phyloP scores from a whole-genome alignment of 1,284 basidiomycete genomes.

The Puccinia brachypodii region DNA sequence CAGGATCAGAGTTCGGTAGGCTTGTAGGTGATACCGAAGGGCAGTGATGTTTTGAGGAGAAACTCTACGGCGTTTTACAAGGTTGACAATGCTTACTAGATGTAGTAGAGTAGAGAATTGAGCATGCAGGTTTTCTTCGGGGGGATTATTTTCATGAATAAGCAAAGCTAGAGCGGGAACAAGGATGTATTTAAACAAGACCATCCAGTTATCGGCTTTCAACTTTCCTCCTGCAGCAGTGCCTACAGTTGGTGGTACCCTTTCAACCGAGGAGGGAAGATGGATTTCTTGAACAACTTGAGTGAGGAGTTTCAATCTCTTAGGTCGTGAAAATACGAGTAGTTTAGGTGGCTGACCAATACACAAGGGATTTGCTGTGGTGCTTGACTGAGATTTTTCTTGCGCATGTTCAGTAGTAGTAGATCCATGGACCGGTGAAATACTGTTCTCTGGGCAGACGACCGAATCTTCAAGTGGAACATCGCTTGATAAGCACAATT shows the following conservation, averaged over 20 bases:
- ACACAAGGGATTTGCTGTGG: too few relatives aligned
- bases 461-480: too few relatives aligned
- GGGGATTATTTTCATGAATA: not conserved
- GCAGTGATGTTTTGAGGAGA: not conserved
- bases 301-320: not conserved
- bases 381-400: too few relatives aligned
- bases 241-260: conserved; percentile 7
- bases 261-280: not conserved
- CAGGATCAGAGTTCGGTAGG: conserved; percentile 3
- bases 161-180: conserved; percentile 18
- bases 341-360: not conserved
- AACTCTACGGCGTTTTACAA: not conserved
- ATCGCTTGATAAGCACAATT: too few relatives aligned
- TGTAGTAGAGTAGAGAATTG: not conserved
- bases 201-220: conserved; percentile 27
- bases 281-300: not conserved
- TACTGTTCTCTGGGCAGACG: too few relatives aligned
- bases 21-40: conserved; percentile 1
- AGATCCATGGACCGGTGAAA: too few relatives aligned
- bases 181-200: not conserved
- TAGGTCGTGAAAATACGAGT: not conserved
- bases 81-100: not conserved
- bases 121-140: not conserved
- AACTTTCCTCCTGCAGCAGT: conserved; percentile 22
- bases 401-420: too few relatives aligned